Conservation (phyloP, 768 basidiomycete genomes). For the Auricularia sp. region DNA sequence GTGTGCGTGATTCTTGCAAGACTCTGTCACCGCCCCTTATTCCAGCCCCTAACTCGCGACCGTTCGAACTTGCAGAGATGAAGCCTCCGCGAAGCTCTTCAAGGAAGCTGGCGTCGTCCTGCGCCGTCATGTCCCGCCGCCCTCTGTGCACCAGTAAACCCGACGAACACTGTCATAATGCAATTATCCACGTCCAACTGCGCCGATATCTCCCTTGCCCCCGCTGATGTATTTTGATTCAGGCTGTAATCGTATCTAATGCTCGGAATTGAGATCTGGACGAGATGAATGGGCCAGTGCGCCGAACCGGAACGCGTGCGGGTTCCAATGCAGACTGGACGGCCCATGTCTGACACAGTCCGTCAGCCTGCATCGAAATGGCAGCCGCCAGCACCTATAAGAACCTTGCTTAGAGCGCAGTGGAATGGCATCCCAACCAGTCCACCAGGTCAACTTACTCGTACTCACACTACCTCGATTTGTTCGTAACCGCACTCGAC, state of each 20-base stretch:
- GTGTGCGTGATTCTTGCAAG: slow-evolving; percentile 47
- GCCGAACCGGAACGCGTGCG: not conserved
- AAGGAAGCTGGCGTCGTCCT: slow-evolving; percentile 74
- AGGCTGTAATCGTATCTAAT: not conserved
- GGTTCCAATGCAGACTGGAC: too few species aligned
- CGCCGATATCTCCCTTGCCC: not conserved
- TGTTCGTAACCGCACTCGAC: too few species aligned
- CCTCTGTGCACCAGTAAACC: not conserved
- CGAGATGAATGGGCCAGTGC: not conserved
- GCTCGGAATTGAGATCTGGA: not conserved
- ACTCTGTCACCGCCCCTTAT: not conserved
- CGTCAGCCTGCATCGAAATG: too few species aligned
- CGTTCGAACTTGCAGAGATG: slow-evolving; percentile 44
- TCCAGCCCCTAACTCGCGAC: not conserved
- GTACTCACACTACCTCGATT: too few species aligned
- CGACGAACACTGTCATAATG: not conserved
- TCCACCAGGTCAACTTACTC: too few species aligned
- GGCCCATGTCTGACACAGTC: too few species aligned
- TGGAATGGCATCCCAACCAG: too few species aligned
- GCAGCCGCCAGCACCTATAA: too few species aligned
- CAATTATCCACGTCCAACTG: not conserved
- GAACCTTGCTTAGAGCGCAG: too few species aligned
- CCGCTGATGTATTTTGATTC: not conserved
- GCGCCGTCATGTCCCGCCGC: slow-evolving; percentile 52
- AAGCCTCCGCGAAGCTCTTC: slow-evolving; percentile 68